A percentile compares a stretch with the other conserved stretches of the same genome.
Conservation (phyloP, 2,329 filamentous ascomycete species). For the Fonsecaea nubica region DNA sequence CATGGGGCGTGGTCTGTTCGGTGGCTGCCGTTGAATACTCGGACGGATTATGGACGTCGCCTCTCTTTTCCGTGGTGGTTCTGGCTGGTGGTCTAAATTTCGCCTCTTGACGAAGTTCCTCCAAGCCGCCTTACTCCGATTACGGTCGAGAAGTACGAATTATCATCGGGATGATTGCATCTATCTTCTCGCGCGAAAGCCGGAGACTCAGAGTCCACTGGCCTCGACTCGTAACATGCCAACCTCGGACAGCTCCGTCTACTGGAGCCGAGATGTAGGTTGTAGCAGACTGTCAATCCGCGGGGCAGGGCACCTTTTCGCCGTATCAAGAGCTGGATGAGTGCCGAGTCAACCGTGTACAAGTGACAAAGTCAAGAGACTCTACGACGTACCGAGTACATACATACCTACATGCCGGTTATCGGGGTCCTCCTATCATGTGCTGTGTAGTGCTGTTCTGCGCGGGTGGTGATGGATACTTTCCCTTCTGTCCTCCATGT, state of each 20-base stretch:
- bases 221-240: not conserved
- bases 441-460: too few relatives aligned
- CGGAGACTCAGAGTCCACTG: not conserved
- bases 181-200: not conserved
- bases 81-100: conserved; percentile 9
- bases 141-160: not conserved
- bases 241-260: not conserved
- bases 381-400: too few relatives aligned
- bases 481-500: not conserved
- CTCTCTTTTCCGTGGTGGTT: not conserved
- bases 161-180: not conserved
- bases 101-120: conserved; percentile 8
- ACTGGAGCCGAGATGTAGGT: not conserved
- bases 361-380: too few relatives aligned
- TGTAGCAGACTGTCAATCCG: too few relatives aligned
- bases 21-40: conserved; percentile 14
- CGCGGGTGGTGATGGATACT: not conserved
- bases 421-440: too few relatives aligned
- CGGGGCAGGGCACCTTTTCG: too few relatives aligned
- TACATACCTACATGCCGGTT: too few relatives aligned
- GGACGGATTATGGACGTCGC: not conserved
- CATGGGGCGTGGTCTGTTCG: conserved; percentile 7
- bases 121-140: conserved; percentile 1
- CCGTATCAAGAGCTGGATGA: too few relatives aligned
- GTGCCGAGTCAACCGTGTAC: too few relatives aligned